Percentiles rank a stretch among this genome's conserved stretches.
phyloP scores from a whole-genome alignment of 768 basidiomycete species.

The Xerocomus spinulosus region DNA sequence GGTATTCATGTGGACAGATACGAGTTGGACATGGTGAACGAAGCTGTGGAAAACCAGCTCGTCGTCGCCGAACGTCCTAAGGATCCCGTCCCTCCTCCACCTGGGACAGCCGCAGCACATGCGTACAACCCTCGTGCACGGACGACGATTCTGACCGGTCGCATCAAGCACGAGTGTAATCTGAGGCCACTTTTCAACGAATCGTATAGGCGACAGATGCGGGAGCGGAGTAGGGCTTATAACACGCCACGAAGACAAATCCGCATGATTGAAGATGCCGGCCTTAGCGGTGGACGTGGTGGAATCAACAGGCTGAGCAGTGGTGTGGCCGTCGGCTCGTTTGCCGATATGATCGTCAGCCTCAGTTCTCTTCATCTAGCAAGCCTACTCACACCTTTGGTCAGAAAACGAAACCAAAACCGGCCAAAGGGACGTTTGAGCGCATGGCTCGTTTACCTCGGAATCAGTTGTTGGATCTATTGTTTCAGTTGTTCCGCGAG shows the following conservation, averaged over 20 bases:
- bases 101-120: constrained; percentile 34
- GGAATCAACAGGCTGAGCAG: constrained; percentile 76
- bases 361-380: not conserved
- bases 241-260: constrained; percentile 66
- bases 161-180: constrained; percentile 78
- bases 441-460: constrained; percentile 89
- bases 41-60: constrained; percentile 78
- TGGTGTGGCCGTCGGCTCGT: constrained; percentile 59
- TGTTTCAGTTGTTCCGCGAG: constrained; percentile 76
- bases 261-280: constrained; percentile 69
- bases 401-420: constrained; percentile 63
- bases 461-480: constrained; percentile 79
- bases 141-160: constrained; percentile 73
- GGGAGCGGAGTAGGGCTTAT: constrained; percentile 58
- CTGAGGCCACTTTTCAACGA: constrained; percentile 65
- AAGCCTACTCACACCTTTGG: constrained; percentile 7
- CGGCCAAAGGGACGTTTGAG: constrained; percentile 68
- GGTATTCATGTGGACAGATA: constrained; percentile 57
- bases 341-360: constrained; percentile 65
- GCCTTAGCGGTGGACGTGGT: constrained; percentile 63
- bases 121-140: constrained; percentile 57
- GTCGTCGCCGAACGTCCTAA: constrained; percentile 82
- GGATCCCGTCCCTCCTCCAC: constrained; percentile 41
- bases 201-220: constrained; percentile 68
- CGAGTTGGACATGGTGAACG: constrained; percentile 85